Conservation (phyloP, 2,329 filamentous ascomycete genomes). For the Aspergillus sp. region DNA sequence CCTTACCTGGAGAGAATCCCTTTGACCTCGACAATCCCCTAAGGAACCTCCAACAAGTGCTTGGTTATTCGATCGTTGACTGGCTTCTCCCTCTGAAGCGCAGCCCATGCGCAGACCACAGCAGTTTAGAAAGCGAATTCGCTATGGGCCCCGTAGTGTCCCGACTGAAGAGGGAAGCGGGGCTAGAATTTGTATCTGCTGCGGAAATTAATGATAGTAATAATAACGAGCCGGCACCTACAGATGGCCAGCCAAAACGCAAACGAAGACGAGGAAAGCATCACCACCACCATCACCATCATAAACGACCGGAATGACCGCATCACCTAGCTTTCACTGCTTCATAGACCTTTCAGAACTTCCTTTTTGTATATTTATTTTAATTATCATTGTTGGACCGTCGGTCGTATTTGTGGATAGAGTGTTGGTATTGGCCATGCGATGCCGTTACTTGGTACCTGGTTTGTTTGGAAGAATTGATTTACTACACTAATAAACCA, state of each 20-base stretch:
- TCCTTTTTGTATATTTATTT: background rate
- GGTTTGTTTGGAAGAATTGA: too few species aligned
- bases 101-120: conserved; percentile 73
- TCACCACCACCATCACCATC: conserved; percentile 4
- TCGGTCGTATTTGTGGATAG: background rate
- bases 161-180: conserved; percentile 52
- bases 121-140: conserved; percentile 66
- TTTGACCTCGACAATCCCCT: conserved; percentile 71
- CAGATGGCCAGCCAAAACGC: conserved; percentile 8
- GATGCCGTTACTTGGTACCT: too few species aligned
- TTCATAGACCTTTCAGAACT: background rate
- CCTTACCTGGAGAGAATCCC: conserved; percentile 74
- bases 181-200: conserved; percentile 26
- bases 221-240: background rate
- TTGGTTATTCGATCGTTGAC: conserved; percentile 70
- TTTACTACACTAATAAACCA: too few species aligned
- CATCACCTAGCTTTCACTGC: background rate
- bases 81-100: conserved; percentile 78
- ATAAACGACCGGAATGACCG: background rate
- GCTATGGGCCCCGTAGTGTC: conserved; percentile 63
- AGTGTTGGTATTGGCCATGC: background rate
- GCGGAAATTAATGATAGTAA: background rate
- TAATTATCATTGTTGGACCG: background rate
- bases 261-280: conserved; percentile 18
- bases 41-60: conserved; percentile 74